phyloP scores from a whole-genome alignment of 805 yeast genomes.

The Candida qinlingensis region DNA sequence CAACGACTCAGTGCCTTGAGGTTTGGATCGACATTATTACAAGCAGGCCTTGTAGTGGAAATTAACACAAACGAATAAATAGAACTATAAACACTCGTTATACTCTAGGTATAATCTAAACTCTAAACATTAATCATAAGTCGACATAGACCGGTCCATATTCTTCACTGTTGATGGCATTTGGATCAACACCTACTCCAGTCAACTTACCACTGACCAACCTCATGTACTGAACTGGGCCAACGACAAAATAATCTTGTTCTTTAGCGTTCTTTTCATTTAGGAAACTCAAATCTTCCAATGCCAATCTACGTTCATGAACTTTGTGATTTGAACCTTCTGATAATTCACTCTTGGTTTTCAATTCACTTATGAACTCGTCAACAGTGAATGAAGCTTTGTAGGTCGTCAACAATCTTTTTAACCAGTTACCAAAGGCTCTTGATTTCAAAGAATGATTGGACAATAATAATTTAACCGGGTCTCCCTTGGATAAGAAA shows the following conservation, averaged over 20 bases:
- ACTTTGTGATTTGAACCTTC: constrained; percentile 3
- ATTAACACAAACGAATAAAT: neutral
- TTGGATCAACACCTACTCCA: constrained; percentile 7
- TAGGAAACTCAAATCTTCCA: constrained; percentile 6
- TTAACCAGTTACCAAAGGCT: constrained; percentile 14
- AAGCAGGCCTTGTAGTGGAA: no score
- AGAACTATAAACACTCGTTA: neutral
- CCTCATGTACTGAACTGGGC: constrained; percentile 21
- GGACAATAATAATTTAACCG: constrained; percentile 14
- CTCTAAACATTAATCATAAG: neutral
- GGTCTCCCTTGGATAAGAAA: constrained; percentile 13
- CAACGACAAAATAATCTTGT: constrained; percentile 18
- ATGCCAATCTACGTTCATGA: constrained; percentile 5
- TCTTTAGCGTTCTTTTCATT: constrained; percentile 6
- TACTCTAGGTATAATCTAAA: neutral
- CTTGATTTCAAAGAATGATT: constrained; percentile 9
- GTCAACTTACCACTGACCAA: constrained; percentile 2
- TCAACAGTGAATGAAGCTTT: constrained; percentile 7
- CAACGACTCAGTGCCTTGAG: no score
- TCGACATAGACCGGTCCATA: constrained; percentile 20
- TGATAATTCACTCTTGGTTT: constrained; percentile 1
- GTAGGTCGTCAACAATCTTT: constrained; percentile 9
- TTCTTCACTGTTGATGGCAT: constrained; percentile 19
- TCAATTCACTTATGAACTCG: constrained; percentile 11
- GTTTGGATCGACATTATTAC: no score